Evolutionary conservation across 2,329 filamentous ascomycete species (phyloP).

Genomic region (Lachnellula hyalina): DNA sequence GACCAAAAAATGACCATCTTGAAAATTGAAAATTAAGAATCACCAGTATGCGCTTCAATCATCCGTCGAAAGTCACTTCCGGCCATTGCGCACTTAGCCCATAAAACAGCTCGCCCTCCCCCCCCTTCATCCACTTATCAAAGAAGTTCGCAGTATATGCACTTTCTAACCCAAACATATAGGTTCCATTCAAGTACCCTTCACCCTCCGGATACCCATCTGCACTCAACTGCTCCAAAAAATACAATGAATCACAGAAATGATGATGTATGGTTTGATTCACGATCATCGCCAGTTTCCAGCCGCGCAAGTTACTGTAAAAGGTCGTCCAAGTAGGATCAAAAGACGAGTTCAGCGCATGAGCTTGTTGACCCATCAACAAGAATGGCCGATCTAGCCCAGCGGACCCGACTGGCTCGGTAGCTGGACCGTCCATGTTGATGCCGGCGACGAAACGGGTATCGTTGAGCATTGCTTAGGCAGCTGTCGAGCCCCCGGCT

Average conservation of each 20-base stretch:
- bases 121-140: conserved; percentile 18
- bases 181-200: conserved; percentile 15
- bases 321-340: conserved; percentile 14
- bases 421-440: conserved; percentile 34
- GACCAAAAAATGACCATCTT: too few species aligned
- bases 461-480: conserved; percentile 27
- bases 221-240: conserved; percentile 11
- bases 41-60: too few species aligned
- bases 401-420: conserved; percentile 18
- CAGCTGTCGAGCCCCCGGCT: conserved; percentile 27
- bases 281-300: conserved; percentile 19
- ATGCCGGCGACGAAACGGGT: conserved; percentile 30
- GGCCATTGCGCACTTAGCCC: not conserved
- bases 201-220: not conserved
- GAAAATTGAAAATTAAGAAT: too few species aligned
- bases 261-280: conserved; percentile 10
- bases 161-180: conserved; percentile 18
- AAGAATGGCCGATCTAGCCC: conserved; percentile 30
- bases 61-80: too few species aligned
- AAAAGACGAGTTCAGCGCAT: conserved; percentile 17
- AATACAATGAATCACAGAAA: conserved; percentile 15
- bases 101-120: conserved; percentile 8
- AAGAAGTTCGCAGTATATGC: conserved; percentile 20
- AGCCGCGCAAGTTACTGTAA: conserved; percentile 14
- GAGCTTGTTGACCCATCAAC: conserved; percentile 24